A percentile compares a stretch with the other conserved stretches of the same genome.
Evolutionary conservation across 148 eudicot genomes (phyloP).

Genomic region (Simmondsia chinensis): DNA sequence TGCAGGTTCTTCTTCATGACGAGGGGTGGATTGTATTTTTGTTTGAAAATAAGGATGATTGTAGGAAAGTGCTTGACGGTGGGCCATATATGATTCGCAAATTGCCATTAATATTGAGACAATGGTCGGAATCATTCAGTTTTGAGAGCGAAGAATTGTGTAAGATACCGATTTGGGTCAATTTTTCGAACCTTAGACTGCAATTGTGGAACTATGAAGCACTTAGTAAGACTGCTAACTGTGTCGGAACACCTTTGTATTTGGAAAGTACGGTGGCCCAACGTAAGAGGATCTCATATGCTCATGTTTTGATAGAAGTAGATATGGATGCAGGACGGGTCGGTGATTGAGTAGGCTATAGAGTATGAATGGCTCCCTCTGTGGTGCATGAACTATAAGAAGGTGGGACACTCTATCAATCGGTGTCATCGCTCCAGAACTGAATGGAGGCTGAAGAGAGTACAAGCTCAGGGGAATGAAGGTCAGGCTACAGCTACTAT

Average conservation of each 20-base stretch:
- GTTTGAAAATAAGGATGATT: too few species aligned
- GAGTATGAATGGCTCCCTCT: not conserved
- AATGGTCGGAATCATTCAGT: not conserved
- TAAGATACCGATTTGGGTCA: not conserved
- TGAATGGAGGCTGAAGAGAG: too few species aligned
- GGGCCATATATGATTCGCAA: too few species aligned
- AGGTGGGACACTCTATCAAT: too few species aligned
- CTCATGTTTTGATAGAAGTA: not conserved
- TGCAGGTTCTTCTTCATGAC: too few species aligned
- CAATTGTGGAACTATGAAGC: not conserved
- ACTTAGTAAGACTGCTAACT: not conserved
- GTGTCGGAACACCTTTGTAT: not conserved
- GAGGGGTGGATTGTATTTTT: too few species aligned
- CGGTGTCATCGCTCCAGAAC: too few species aligned
- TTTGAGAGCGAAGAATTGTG: not conserved
- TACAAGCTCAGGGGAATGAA: too few species aligned
- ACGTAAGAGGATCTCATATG: not conserved
- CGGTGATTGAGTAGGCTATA: not conserved
- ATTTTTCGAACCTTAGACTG: not conserved
- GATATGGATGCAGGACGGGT: not conserved
- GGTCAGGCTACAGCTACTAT: too few species aligned
- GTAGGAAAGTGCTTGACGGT: too few species aligned
- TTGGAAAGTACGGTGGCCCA: not conserved
- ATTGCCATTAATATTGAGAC: not conserved
- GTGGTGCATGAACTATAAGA: not conserved